phyloP scores from a whole-genome alignment of 83 land plant genomes.

The Larix sibirica region DNA sequence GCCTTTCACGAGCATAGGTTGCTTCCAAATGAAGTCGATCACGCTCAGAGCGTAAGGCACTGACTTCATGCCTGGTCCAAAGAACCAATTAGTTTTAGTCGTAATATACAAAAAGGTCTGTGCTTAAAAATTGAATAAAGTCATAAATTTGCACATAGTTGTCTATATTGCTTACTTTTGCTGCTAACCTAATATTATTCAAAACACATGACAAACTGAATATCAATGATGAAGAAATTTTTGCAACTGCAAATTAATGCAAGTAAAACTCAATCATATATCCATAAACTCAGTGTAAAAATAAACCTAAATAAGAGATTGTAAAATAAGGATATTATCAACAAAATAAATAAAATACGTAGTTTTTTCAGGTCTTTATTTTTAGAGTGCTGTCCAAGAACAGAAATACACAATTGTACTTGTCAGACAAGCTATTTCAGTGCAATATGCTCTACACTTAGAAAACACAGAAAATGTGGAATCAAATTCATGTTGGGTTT shows the following conservation, averaged over 20 bases:
- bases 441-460: background rate
- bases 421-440: background rate
- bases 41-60: conserved; percentile 58
- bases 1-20: conserved; percentile 62
- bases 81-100: background rate
- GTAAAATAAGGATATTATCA: background rate
- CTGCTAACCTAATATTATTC: no score
- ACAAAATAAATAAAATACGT: background rate
- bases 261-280: no score
- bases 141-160: background rate
- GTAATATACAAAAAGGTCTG: background rate
- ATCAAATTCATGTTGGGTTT: no score
- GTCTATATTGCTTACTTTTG: background rate
- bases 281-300: no score
- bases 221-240: no score
- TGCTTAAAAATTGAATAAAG: background rate
- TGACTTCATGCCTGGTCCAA: conserved; percentile 55
- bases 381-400: background rate
- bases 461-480: no score
- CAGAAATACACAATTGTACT: background rate
- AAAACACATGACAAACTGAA: no score
- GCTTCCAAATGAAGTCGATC: conserved; percentile 75
- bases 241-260: no score
- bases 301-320: background rate
- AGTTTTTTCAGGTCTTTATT: background rate